Base-by-base conservation (phyloP, 257 asterid genomes). In the Echites panduratus region DNA sequence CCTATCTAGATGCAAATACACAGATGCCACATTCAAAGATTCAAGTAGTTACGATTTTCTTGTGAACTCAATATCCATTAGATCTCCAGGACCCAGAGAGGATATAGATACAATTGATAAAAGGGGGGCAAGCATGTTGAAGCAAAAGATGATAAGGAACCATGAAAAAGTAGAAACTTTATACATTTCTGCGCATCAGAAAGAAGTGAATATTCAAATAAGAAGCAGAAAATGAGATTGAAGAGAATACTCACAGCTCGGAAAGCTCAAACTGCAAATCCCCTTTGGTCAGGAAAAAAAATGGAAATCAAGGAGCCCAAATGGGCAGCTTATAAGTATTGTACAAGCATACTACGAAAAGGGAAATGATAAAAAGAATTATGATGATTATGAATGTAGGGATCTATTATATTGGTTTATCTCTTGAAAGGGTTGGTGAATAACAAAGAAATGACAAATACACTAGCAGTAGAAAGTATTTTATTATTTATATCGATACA, bases 291-390 rank as follows among this genome's bases (percentile, higher is more conserved):
- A 65, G 45, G 57, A 29, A 68, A 70, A 41, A 64, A 49, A 64
- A 29, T 3, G 38, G 68, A 74, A 67, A 68, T 43, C 70, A 6
- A 63, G 66, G 68, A 66, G 79, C 78, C 66, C 74, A 70, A 44
- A 76, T 47, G 71, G 61, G 70, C 70, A 59, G 70, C 61, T 59
- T 26, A 32, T 49, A 44, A 17, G 32, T 59, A 49, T 53, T 41
- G 27, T 48, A 77, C n/a, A 70, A 78, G 70, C 80, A 45, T 77
- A 66, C 66, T 68, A 7, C 13, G 22, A 76, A 72, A 81, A 27
- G 56, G 56, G 40, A 63, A 61, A 5, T 0, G 10, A 52, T 1
- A 52, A 52, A 0, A 1, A 19, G 20, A 53, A 19, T 70, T 27
- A 73, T 32, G 43, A 73, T 16, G 66, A 61, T 62, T 62, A 62